Conservation (phyloP, 805 yeast species). For the Metschnikowia gruessii region DNA sequence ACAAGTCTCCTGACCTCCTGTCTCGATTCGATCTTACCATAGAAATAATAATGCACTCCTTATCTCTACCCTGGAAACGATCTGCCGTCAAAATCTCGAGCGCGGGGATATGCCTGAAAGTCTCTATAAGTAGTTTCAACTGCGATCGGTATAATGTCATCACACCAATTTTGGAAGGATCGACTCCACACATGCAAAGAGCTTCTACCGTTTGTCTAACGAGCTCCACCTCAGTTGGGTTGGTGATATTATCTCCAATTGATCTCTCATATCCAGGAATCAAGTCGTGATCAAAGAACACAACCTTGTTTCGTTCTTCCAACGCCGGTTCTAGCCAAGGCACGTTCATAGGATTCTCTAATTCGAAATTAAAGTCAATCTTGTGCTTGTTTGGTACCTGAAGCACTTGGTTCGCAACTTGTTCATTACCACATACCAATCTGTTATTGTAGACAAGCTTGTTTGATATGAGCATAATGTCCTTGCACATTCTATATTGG, state of each 20-base stretch:
- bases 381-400: slow-evolving; percentile 43
- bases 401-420: slow-evolving; percentile 59
- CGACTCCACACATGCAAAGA: slow-evolving; percentile 58
- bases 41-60: slow-evolving; percentile 85
- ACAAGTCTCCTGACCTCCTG: slow-evolving; percentile 66
- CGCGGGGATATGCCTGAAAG: slow-evolving; percentile 30
- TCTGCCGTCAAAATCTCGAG: slow-evolving; percentile 91
- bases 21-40: slow-evolving; percentile 77
- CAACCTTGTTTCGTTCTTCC: slow-evolving; percentile 55
- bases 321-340: slow-evolving; percentile 60
- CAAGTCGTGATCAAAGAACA: slow-evolving; percentile 77
- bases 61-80: slow-evolving; percentile 94
- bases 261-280: slow-evolving; percentile 56
- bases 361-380: slow-evolving; percentile 16
- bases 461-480: slow-evolving; percentile 81
- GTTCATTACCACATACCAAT: slow-evolving; percentile 68
- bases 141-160: slow-evolving; percentile 90
- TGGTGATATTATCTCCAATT: slow-evolving; percentile 67
- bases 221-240: slow-evolving; percentile 67
- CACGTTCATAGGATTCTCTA: not conserved
- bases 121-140: slow-evolving; percentile 29
- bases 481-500: slow-evolving; percentile 92
- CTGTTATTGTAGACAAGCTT: slow-evolving; percentile 71
- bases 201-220: slow-evolving; percentile 60
- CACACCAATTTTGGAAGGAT: slow-evolving; percentile 64